Percentiles rank a stretch among this genome's conserved stretches.
Evolutionary conservation across 305 asterid genomes (phyloP).

Genomic region (Fraxinus sp.): DNA sequence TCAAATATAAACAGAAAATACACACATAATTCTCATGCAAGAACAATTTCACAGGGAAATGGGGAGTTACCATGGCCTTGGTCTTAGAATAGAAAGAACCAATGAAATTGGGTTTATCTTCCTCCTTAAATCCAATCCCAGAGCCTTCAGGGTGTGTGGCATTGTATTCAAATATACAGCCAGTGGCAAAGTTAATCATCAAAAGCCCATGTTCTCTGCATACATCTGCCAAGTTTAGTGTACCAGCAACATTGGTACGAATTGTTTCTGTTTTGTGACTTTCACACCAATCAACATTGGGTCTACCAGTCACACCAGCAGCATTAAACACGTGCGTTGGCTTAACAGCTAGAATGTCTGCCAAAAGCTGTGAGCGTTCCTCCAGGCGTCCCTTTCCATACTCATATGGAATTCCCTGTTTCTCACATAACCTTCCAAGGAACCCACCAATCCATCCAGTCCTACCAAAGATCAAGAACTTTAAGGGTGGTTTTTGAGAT

Average conservation of each 20-base stretch:
- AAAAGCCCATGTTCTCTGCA: constrained; percentile 69
- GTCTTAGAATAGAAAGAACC: constrained; percentile 96
- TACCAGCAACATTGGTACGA: constrained; percentile 81
- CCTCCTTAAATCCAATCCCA: constrained; percentile 80
- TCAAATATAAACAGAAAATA: background rate
- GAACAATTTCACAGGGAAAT: background rate
- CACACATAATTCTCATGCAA: background rate
- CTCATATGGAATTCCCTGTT: constrained; percentile 64
- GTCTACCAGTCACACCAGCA: constrained; percentile 93
- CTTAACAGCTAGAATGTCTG: constrained; percentile 57
- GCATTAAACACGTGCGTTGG: constrained; percentile 94
- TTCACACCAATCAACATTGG: constrained; percentile 96
- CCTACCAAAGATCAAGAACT: constrained; percentile 81
- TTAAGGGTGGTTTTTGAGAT: constrained; percentile 49
- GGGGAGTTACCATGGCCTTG: constrained; percentile 73
- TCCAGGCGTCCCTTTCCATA: constrained; percentile 82
- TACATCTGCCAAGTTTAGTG: constrained; percentile 74
- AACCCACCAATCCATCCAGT: constrained; percentile 93
- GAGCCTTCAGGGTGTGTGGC: constrained; percentile 80
- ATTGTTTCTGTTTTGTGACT: constrained; percentile 75
- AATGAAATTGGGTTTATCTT: constrained; percentile 71
- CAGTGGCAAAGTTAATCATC: constrained; percentile 81
- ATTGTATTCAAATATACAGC: constrained; percentile 81
- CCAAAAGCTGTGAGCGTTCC: constrained; percentile 50
- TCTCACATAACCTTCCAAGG: constrained; percentile 75